These are phyloP conservation scores for Naganishia cerealis DNA, from an alignment of 1,284 basidiomycete genomes.

Conservation along the genomic window DNA sequence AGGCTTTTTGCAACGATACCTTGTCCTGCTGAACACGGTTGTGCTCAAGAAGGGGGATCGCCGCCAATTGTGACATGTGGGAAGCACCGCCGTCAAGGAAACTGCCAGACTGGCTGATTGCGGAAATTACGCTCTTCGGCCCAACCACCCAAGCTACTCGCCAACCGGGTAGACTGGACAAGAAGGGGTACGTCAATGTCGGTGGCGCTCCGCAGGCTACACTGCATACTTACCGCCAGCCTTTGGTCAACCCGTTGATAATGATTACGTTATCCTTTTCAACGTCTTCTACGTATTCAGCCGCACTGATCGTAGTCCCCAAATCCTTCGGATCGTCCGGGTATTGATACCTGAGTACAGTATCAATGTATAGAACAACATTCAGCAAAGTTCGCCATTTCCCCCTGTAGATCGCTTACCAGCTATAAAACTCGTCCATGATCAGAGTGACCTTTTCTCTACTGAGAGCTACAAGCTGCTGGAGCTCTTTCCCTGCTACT, in stretches of 20 bases:
- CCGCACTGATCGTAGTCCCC: slow-evolving; percentile 78
- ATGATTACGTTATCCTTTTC: slow-evolving; percentile 79
- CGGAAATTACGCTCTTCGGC: slow-evolving; percentile 81
- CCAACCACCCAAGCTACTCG: slow-evolving; percentile 94
- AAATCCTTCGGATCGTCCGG: slow-evolving; percentile 70
- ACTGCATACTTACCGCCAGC: slow-evolving; percentile 51
- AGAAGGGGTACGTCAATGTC: slow-evolving; percentile 25
- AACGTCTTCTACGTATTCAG: slow-evolving; percentile 80
- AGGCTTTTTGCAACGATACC: slow-evolving; percentile 78
- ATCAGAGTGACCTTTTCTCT: slow-evolving; percentile 74
- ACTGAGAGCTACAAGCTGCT: slow-evolving; percentile 71
- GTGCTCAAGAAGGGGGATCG: slow-evolving; percentile 75
- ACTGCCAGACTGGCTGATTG: slow-evolving; percentile 80
- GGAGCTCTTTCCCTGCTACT: slow-evolving; percentile 71
- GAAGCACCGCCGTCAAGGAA: slow-evolving; percentile 87
- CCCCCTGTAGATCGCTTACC: slow-evolving; percentile 29
- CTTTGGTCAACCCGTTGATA: slow-evolving; percentile 90
- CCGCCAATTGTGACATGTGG: slow-evolving; percentile 79
- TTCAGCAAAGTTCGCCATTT: background rate
- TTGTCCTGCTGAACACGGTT: slow-evolving; percentile 70
- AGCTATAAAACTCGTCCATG: slow-evolving; percentile 72
- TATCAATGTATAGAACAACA: background rate
- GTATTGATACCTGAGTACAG: slow-evolving; percentile 68
- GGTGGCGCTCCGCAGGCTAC: background rate
- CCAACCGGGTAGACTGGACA: slow-evolving; percentile 78